Conservation (phyloP, 768 basidiomycete genomes). For the Lentinus brumalis region DNA sequence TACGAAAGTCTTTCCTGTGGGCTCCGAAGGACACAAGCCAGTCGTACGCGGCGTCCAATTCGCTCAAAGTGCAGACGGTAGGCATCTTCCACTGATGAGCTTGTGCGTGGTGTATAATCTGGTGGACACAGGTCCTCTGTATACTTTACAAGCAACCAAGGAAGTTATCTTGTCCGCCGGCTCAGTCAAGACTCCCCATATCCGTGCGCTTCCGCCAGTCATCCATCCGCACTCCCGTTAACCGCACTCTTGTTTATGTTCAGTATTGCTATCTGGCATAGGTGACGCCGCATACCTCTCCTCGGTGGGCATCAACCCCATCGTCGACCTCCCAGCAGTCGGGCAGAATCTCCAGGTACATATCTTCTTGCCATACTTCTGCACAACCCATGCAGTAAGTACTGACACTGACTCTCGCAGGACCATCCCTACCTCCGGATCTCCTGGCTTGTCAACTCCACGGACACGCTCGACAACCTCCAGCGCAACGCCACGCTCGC, state of each 20-base stretch:
- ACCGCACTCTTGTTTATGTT: background rate
- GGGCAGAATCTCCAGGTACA: slow-evolving; percentile 27
- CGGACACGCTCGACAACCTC: slow-evolving; percentile 10
- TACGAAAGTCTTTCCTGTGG: slow-evolving; percentile 1
- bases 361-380: background rate
- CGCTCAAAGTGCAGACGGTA: slow-evolving; percentile 8
- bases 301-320: slow-evolving; percentile 17
- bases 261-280: slow-evolving; percentile 13
- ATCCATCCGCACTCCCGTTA: too few species aligned
- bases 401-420: background rate
- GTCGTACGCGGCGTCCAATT: slow-evolving; percentile 1
- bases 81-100: background rate
- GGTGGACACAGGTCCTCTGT: background rate
- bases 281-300: slow-evolving; percentile 23
- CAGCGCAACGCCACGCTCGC: slow-evolving; percentile 7
- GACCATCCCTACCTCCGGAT: slow-evolving; percentile 26
- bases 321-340: slow-evolving; percentile 28
- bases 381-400: background rate
- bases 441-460: slow-evolving; percentile 20
- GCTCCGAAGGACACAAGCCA: background rate
- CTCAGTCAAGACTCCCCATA: slow-evolving; percentile 17
- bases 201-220: slow-evolving; percentile 3
- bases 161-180: slow-evolving; percentile 26
- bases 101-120: background rate
- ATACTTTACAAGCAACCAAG: slow-evolving; percentile 15